These are phyloP conservation scores for Chrysoporthe cubensis DNA, from an alignment of 2,329 filamentous ascomycete species.

Conservation along the genomic window DNA sequence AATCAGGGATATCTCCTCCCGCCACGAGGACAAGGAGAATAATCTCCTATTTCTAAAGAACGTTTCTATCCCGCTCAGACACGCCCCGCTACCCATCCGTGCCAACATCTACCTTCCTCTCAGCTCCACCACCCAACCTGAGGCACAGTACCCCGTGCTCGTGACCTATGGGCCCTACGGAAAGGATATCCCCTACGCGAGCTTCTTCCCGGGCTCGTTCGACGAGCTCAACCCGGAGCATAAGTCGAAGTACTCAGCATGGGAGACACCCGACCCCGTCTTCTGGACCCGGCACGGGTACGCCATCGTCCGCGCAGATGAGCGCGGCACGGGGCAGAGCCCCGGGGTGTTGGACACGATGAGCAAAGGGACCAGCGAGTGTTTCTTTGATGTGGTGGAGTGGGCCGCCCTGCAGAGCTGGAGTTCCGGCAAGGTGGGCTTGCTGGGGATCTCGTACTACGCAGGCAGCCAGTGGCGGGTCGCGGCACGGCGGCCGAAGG, in stretches of 20 bases:
- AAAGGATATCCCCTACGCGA: constrained; percentile 69
- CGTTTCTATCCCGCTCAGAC: constrained; percentile 35
- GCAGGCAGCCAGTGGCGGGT: constrained; percentile 53
- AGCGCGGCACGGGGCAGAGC: constrained; percentile 52
- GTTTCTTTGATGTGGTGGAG: constrained; percentile 54
- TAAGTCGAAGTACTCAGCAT: constrained; percentile 56
- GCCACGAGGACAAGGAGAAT: constrained; percentile 28
- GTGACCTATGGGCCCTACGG: constrained; percentile 76
- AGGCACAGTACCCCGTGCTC: constrained; percentile 57
- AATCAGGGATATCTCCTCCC: constrained; percentile 31
- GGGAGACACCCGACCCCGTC: constrained; percentile 62
- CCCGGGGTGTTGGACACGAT: constrained; percentile 53
- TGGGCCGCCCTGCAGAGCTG: constrained; percentile 52
- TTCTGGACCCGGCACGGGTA: constrained; percentile 61
- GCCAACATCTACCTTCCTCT: constrained; percentile 38
- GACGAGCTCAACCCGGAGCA: constrained; percentile 58
- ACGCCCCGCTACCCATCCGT: constrained; percentile 34
- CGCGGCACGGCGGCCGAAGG: constrained; percentile 50
- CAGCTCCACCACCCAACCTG: constrained; percentile 17
- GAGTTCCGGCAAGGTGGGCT: constrained; percentile 53
- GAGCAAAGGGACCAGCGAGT: constrained; percentile 51
- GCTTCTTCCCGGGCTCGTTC: constrained; percentile 46
- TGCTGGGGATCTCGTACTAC: constrained; percentile 54
- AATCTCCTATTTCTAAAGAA: constrained; percentile 35
- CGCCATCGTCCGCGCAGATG: constrained; percentile 57